Evolutionary conservation across 768 basidiomycete species (phyloP).

Genomic region (Lactifluus volemus): DNA sequence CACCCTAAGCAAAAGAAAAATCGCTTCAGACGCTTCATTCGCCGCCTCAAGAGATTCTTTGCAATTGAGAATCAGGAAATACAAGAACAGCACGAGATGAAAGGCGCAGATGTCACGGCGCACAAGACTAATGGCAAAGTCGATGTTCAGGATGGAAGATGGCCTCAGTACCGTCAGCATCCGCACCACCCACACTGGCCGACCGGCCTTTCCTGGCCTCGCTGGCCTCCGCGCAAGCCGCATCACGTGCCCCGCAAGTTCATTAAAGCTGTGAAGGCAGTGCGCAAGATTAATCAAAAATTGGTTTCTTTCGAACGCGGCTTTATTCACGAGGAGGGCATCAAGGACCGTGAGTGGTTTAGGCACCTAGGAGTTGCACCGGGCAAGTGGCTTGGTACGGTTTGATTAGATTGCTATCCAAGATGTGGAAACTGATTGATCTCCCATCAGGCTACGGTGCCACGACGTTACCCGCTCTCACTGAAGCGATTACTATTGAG

Average conservation of each 20-base stretch:
- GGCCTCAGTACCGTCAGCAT: constrained; percentile 7
- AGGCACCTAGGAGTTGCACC: constrained; percentile 80
- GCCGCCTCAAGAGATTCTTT: neutral
- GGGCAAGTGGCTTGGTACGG: constrained; percentile 71
- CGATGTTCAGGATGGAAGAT: neutral
- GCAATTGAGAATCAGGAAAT: neutral
- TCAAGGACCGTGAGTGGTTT: constrained; percentile 81
- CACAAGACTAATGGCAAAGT: neutral
- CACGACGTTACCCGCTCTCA: constrained; percentile 73
- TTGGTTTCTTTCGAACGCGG: constrained; percentile 68
- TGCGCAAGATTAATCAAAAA: constrained; percentile 54
- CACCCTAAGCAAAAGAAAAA: neutral
- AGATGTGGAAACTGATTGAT: neutral
- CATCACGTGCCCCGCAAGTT: constrained; percentile 32
- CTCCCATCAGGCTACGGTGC: constrained; percentile 60
- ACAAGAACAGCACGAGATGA: neutral
- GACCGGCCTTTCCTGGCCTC: too few species aligned
- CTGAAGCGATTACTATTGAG: constrained; percentile 67
- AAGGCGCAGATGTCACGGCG: neutral
- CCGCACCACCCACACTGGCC: constrained; percentile 3
- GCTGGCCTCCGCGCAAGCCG: constrained; percentile 9
- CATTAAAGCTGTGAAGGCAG: constrained; percentile 48
- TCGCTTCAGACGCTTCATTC: neutral
- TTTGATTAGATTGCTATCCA: neutral
- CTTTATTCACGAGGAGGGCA: constrained; percentile 69